Evolutionary conservation across 257 asterid genomes (phyloP).

Genomic region (Nicotiana tabacum): DNA sequence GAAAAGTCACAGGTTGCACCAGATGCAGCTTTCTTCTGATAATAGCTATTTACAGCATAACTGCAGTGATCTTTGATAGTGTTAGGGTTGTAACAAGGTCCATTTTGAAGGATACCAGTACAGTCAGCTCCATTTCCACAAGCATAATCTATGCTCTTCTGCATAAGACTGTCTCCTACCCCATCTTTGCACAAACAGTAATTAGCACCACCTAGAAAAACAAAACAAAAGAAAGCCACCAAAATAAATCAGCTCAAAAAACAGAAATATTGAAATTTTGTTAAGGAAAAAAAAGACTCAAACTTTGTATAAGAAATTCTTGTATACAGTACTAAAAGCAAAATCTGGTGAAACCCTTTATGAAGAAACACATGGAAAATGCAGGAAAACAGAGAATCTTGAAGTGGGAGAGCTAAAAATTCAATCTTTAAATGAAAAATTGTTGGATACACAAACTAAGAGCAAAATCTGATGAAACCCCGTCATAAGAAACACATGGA

Average conservation of each 20-base stretch:
- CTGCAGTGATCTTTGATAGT: slow-evolving; percentile 77
- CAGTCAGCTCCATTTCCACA: slow-evolving; percentile 89
- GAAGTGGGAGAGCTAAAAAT: background rate
- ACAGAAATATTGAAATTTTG: background rate
- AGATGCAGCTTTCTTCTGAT: slow-evolving; percentile 45
- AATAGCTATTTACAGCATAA: slow-evolving; percentile 86
- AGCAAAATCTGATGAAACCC: background rate
- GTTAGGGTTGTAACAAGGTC: slow-evolving; percentile 68
- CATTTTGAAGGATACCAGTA: slow-evolving; percentile 48
- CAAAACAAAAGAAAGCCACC: background rate
- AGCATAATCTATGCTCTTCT: slow-evolving; percentile 78
- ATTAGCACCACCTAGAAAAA: slow-evolving; percentile 38
- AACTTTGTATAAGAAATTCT: background rate
- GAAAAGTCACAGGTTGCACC: slow-evolving; percentile 62
- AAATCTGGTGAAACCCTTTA: background rate
- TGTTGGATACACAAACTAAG: background rate
- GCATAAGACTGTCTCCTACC: slow-evolving; percentile 29
- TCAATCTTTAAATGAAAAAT: background rate
- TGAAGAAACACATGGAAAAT: background rate
- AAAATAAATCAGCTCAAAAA: slow-evolving; percentile 19
- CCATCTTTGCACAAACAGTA: slow-evolving; percentile 68
- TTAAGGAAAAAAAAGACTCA: background rate
- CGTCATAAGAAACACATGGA: background rate
- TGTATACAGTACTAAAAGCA: background rate
- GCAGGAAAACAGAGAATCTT: background rate